Evolutionary conservation across 371 early-diverging fungal species (phyloP).

Genomic region (Mucor ambiguus): DNA sequence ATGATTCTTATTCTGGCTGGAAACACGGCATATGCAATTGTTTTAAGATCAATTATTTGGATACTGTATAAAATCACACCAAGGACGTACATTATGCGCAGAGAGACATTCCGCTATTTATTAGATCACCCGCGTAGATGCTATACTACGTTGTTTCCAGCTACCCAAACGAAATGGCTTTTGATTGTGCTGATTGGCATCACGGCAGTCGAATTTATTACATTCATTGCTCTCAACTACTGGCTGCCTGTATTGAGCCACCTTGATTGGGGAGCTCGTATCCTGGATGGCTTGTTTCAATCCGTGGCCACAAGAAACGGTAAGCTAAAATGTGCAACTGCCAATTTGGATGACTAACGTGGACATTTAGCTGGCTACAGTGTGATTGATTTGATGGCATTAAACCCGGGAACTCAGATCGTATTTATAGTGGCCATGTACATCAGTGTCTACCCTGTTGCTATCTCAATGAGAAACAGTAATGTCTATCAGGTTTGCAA

Average conservation of each 20-base stretch:
- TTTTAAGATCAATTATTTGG: conserved; percentile 41
- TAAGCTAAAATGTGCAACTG: conserved; percentile 5
- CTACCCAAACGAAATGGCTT: conserved; percentile 47
- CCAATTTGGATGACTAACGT: not conserved
- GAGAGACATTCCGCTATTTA: conserved; percentile 39
- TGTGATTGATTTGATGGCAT: conserved; percentile 29
- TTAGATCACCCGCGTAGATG: conserved; percentile 52
- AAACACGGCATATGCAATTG: conserved; percentile 47
- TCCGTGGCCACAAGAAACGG: conserved; percentile 46
- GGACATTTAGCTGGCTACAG: conserved; percentile 28
- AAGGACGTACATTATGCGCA: conserved; percentile 25
- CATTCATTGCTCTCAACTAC: conserved; percentile 37
- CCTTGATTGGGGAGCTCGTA: conserved; percentile 34
- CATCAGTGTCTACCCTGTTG: conserved; percentile 41
- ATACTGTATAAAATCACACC: conserved; percentile 40
- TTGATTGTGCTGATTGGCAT: conserved; percentile 36
- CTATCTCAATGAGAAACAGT: conserved; percentile 44
- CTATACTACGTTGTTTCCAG: conserved; percentile 43
- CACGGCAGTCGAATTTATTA: conserved; percentile 34
- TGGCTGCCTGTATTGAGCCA: conserved; percentile 39
- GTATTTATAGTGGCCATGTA: conserved; percentile 43
- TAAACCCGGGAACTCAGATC: conserved; percentile 37
- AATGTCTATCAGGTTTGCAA: conserved; percentile 38
- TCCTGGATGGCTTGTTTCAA: conserved; percentile 44
- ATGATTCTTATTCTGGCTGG: conserved; percentile 40